phyloP scores from a whole-genome alignment of 768 basidiomycete species.

The Hypholoma sublateritium region DNA sequence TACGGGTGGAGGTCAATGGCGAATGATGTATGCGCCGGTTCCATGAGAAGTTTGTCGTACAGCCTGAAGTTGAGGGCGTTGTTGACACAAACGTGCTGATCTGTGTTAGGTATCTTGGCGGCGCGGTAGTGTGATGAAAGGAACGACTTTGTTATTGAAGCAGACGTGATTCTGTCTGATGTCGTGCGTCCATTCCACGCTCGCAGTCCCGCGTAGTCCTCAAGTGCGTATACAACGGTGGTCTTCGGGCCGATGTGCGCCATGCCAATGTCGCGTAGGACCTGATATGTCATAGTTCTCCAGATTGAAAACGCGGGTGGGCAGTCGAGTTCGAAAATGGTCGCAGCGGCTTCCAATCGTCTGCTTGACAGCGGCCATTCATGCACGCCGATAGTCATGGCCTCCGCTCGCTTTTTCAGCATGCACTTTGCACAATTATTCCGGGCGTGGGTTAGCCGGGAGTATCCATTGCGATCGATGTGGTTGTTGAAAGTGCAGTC shows the following conservation, averaged over 20 bases:
- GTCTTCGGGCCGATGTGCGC: neutral
- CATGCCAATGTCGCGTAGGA: conserved; percentile 36
- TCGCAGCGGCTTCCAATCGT: conserved; percentile 19
- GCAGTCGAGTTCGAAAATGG: conserved; percentile 42
- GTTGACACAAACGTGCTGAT: conserved; percentile 20
- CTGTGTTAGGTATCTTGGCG: conserved; percentile 12
- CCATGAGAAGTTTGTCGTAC: conserved; percentile 21
- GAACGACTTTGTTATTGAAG: conserved; percentile 34
- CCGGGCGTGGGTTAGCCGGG: neutral
- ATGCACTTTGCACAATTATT: conserved; percentile 28
- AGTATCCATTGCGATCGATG: neutral
- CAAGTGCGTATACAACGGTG: neutral
- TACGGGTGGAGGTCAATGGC: conserved; percentile 11
- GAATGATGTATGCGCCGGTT: conserved; percentile 18
- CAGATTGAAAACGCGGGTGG: conserved; percentile 41
- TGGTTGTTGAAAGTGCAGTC: conserved; percentile 10
- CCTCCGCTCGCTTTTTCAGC: conserved; percentile 10
- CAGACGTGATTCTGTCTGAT: conserved; percentile 32
- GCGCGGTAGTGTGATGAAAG: conserved; percentile 28
- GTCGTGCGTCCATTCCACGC: conserved; percentile 7
- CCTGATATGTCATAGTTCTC: conserved; percentile 38
- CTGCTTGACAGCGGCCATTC: conserved; percentile 47
- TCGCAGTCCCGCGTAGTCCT: conserved; percentile 6
- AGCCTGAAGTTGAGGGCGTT: conserved; percentile 30
- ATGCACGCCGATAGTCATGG: conserved; percentile 31